Base-by-base conservation (phyloP, 2,329 filamentous ascomycete genomes). In the Xylariales sp. region DNA sequence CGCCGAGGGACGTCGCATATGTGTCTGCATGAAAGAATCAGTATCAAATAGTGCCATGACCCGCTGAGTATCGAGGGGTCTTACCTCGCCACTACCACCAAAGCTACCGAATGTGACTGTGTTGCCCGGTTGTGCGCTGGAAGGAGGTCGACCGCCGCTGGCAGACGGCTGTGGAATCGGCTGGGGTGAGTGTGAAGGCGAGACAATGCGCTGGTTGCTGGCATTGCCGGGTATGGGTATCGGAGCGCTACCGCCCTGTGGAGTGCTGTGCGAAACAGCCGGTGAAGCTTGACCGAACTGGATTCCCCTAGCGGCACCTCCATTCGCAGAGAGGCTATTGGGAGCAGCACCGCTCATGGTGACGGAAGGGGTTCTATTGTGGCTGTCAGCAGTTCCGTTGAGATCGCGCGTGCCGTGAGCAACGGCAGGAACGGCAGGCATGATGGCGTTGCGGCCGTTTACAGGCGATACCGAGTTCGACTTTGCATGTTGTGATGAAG, bases 91-190 rank as follows among this genome's bases (percentile, higher is more conserved):
- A 59, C 94, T 86, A 56, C 82, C 82, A 54, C 77, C 80, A 52
- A 91, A 83, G 66, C 86, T 90, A 51, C 90, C 90, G 70, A 95
- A 96, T 39, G 87, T 78, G 63, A 84, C 82, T 57, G 80, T 83
- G 34, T 64, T 63, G 41, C 78, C 78, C 52, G 84, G 80, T 50
- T 82, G 82, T 52, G 83, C 76, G 49, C 78, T 78, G 24, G 88
- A 84, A 32, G 89, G 88, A 53, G 90, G 90, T 56, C 88, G 88
- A 53, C 89, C 88, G 57, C 89, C 93, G 57, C 83, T 86, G 24
- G 84, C 82, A 41, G 84, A 80, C 38, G 89, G 88, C 64, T 91
- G 87, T 22, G 93, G 91, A 54, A 97, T 97, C 4, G 93, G 93
- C 31, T 88, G 91, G 4, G 93, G 93, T 33, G 91, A 96, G 52